Conservation (phyloP, 768 basidiomycete genomes). For the Trametes meyenii region DNA sequence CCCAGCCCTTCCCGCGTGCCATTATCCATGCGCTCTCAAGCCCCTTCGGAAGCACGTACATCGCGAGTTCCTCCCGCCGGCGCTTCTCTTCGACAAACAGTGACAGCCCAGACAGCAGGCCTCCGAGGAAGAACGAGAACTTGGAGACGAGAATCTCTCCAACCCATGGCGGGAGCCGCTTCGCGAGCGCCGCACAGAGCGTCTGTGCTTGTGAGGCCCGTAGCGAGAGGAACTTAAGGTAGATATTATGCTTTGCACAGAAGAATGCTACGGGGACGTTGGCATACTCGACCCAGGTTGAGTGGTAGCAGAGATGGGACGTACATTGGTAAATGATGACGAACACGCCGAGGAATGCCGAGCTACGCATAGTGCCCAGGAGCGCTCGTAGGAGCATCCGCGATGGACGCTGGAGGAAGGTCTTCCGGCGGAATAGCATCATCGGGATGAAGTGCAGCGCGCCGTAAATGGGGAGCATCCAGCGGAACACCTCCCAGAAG, state of each 20-base stretch:
- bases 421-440: slow-evolving; percentile 75
- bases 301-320: slow-evolving; percentile 21
- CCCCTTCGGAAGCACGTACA: slow-evolving; percentile 89
- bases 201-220: slow-evolving; percentile 32
- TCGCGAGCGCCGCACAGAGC: slow-evolving; percentile 37
- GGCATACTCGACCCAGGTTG: neutral
- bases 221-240: slow-evolving; percentile 46
- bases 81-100: slow-evolving; percentile 87
- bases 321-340: slow-evolving; percentile 81
- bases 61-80: slow-evolving; percentile 88
- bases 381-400: slow-evolving; percentile 65
- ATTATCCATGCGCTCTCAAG: slow-evolving; percentile 90
- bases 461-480: slow-evolving; percentile 84
- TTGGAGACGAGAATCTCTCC: slow-evolving; percentile 66
- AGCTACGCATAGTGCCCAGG: slow-evolving; percentile 78
- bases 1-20: slow-evolving; percentile 73
- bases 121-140: slow-evolving; percentile 72
- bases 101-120: slow-evolving; percentile 73
- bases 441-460: slow-evolving; percentile 89
- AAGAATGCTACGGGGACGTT: slow-evolving; percentile 48
- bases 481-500: slow-evolving; percentile 80
- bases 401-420: slow-evolving; percentile 66
- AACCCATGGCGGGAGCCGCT: slow-evolving; percentile 39
- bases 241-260: slow-evolving; percentile 67
- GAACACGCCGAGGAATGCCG: slow-evolving; percentile 84